A percentile compares a stretch with the other conserved stretches of the same genome.
Conservation (phyloP, 2,329 filamentous ascomycete species). For the Phaeosphaeria sp. region DNA sequence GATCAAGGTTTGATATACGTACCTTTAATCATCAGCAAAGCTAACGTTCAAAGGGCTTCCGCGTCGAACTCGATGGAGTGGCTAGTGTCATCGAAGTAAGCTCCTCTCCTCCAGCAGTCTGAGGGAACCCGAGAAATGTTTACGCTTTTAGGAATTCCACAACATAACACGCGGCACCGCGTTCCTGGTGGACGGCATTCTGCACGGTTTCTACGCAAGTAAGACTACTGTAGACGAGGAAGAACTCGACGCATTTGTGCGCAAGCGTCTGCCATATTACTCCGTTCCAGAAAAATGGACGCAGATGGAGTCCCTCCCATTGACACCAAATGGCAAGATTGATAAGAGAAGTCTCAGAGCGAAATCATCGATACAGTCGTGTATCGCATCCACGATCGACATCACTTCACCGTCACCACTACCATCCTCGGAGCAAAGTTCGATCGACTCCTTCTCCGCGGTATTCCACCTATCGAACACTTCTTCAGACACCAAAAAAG, state of each 20-base stretch:
- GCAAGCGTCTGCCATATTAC: constrained; percentile 61
- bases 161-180: constrained; percentile 58
- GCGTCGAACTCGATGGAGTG: constrained; percentile 66
- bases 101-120: background rate
- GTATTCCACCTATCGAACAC: background rate
- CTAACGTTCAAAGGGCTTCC: constrained; percentile 57
- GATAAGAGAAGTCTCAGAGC: constrained; percentile 57
- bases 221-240: constrained; percentile 35
- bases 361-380: constrained; percentile 21
- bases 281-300: constrained; percentile 59
- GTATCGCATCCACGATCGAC: background rate
- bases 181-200: constrained; percentile 55
- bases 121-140: constrained; percentile 4
- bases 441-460: constrained; percentile 1
- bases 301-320: constrained; percentile 54
- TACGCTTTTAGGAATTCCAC: constrained; percentile 43
- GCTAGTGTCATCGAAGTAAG: constrained; percentile 43
- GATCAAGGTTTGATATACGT: constrained; percentile 52
- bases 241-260: constrained; percentile 51
- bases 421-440: background rate
- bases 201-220: constrained; percentile 60
- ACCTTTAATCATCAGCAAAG: background rate
- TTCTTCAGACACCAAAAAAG: constrained; percentile 11
- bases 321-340: constrained; percentile 64
- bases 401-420: background rate